A percentile compares a stretch with the other conserved stretches of the same genome.
phyloP scores from a whole-genome alignment of 2,329 filamentous ascomycete genomes.

The Camillea tinctor region DNA sequence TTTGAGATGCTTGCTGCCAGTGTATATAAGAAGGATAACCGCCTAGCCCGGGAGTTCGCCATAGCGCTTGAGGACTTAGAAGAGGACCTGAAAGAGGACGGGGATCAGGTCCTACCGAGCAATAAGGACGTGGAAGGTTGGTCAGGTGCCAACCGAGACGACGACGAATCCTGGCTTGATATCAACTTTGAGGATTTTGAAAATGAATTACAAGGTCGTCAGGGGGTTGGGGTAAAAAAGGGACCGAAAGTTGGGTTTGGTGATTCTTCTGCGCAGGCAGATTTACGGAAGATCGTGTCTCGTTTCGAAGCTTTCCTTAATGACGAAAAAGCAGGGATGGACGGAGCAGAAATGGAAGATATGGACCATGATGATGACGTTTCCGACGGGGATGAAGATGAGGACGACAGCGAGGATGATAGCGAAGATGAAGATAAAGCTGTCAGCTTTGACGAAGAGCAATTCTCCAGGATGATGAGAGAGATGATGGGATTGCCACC shows the following conservation, averaged over 20 bases:
- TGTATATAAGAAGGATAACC: constrained; percentile 65
- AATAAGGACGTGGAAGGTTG: constrained; percentile 72
- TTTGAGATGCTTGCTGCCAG: constrained; percentile 82
- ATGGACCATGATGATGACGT: constrained; percentile 66
- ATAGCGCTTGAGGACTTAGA: constrained; percentile 74
- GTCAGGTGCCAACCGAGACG: constrained; percentile 61
- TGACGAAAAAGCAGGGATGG: constrained; percentile 76
- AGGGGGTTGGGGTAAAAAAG: constrained; percentile 21
- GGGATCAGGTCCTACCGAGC: constrained; percentile 63
- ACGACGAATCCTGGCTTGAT: constrained; percentile 88
- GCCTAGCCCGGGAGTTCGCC: constrained; percentile 70
- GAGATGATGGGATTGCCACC: constrained; percentile 77
- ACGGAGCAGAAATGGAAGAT: constrained; percentile 72
- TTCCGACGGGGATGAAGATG: constrained; percentile 49
- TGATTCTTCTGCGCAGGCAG: constrained; percentile 65
- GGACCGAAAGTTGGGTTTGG: constrained; percentile 50
- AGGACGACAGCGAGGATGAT: constrained; percentile 51
- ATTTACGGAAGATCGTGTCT: constrained; percentile 86
- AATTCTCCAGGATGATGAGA: constrained; percentile 84
- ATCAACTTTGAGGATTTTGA: constrained; percentile 91
- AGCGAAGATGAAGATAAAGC: constrained; percentile 71
- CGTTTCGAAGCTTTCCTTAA: constrained; percentile 92
- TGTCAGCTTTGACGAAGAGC: constrained; percentile 78
- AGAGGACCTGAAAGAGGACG: constrained; percentile 70
- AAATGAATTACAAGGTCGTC: constrained; percentile 64